Conservation (phyloP, 768 basidiomycete species). For the Mycena latifolia region DNA sequence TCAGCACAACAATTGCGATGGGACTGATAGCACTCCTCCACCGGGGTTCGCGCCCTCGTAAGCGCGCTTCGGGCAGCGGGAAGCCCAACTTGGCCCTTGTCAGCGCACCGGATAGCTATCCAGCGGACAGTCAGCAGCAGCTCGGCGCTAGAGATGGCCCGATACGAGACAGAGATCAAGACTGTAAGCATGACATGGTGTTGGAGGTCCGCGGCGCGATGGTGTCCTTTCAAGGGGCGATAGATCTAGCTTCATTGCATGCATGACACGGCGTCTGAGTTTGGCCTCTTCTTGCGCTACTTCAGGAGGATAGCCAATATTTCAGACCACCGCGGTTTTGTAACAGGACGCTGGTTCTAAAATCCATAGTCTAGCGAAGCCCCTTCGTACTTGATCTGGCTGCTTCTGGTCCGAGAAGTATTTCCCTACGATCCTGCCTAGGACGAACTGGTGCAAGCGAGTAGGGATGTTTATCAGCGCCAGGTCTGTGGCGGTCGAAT, state of each 20-base stretch:
- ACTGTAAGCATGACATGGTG: not conserved
- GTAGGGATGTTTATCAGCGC: too few relatives aligned
- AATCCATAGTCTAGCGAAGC: not conserved
- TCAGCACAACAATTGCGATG: not conserved
- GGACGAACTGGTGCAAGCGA: not conserved
- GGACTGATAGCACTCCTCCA: not conserved
- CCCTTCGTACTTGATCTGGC: too few relatives aligned
- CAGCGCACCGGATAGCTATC: conserved; percentile 8
- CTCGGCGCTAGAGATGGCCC: conserved; percentile 3
- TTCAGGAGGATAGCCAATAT: not conserved
- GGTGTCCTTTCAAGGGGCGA: not conserved
- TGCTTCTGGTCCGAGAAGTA: conserved; percentile 8
- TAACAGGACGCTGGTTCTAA: not conserved
- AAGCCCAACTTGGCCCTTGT: conserved; percentile 3
- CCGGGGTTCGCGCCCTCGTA: conserved; percentile 5
- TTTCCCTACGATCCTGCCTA: not conserved
- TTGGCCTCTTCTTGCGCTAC: not conserved
- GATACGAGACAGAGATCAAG: not conserved
- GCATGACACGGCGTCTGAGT: not conserved
- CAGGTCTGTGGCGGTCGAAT: too few relatives aligned
- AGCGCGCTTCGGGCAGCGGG: conserved; percentile 3
- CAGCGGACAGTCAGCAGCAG: not conserved
- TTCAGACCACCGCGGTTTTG: not conserved
- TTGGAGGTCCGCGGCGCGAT: not conserved
- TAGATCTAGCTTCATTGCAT: conserved; percentile 10